Conservation (phyloP, 345 rosid species). For the Mallotus nudiflorus region DNA sequence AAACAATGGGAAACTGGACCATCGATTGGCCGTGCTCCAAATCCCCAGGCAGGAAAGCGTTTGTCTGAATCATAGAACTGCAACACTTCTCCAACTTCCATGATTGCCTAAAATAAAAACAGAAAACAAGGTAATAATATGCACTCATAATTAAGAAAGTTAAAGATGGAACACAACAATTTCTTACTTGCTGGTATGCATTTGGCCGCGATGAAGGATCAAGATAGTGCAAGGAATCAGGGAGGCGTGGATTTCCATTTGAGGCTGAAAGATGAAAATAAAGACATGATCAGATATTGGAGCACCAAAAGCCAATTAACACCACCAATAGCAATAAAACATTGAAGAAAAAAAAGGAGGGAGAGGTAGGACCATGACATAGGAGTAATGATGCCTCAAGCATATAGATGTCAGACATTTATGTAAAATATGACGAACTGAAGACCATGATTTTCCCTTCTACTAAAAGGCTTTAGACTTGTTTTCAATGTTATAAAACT, state of each 20-base stretch:
- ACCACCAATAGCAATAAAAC: not conserved
- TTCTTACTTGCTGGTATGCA: slow-evolving; percentile 70
- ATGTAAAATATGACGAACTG: not conserved
- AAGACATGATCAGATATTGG: not conserved
- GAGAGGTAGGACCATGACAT: not conserved
- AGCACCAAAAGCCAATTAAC: not conserved
- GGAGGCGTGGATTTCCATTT: slow-evolving; percentile 88
- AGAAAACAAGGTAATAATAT: not conserved
- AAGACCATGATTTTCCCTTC: too few relatives aligned
- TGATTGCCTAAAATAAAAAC: slow-evolving; percentile 57
- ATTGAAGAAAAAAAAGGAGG: not conserved
- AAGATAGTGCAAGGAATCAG: slow-evolving; percentile 81
- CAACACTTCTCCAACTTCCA: slow-evolving; percentile 86
- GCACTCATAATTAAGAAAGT: slow-evolving; percentile 3
- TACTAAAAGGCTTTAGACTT: not conserved
- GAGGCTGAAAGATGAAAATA: slow-evolving; percentile 58
- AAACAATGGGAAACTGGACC: slow-evolving; percentile 96
- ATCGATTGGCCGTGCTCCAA: slow-evolving; percentile 97
- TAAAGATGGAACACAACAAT: not conserved
- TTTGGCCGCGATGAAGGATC: slow-evolving; percentile 72
- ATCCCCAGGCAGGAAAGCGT: slow-evolving; percentile 95
- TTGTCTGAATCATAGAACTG: slow-evolving; percentile 82
- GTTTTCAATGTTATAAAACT: not conserved
- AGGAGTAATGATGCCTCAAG: not conserved
- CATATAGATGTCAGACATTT: not conserved